A percentile compares a stretch with the other conserved stretches of the same genome.
These are phyloP conservation scores for Roridomyces roridus DNA, from an alignment of 768 basidiomycete genomes.

Conservation along the genomic window DNA sequence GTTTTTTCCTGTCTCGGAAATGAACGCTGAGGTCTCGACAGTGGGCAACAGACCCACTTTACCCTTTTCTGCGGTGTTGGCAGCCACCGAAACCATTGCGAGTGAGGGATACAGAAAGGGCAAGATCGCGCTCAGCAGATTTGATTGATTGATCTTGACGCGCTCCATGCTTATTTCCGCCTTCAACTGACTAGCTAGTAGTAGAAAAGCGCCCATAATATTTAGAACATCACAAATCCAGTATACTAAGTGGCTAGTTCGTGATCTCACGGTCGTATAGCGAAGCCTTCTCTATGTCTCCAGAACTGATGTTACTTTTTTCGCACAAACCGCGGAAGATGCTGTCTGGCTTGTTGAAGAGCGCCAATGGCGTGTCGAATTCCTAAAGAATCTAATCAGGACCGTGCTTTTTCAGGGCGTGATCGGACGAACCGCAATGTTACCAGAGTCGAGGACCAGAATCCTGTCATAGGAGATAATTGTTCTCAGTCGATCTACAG, in stretches of 20 bases:
- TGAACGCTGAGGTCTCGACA: too few relatives aligned
- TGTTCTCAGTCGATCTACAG: constrained; percentile 72
- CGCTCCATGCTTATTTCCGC: too few relatives aligned
- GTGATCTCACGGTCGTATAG: constrained; percentile 16
- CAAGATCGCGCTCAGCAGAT: too few relatives aligned
- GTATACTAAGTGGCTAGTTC: too few relatives aligned
- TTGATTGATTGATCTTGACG: too few relatives aligned
- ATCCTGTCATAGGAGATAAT: constrained; percentile 79
- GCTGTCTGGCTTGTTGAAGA: constrained; percentile 46
- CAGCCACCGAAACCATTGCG: background rate
- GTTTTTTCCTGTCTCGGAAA: constrained; percentile 56
- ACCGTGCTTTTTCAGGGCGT: background rate
- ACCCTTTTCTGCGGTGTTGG: background rate
- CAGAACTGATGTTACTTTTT: constrained; percentile 47
- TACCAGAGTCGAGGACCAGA: constrained; percentile 69
- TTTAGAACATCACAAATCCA: too few relatives aligned
- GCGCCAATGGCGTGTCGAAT: constrained; percentile 56
- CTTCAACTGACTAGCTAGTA: too few relatives aligned
- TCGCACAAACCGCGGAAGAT: constrained; percentile 59
- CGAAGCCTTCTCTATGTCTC: constrained; percentile 42
- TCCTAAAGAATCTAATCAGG: constrained; percentile 36
- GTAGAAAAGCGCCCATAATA: too few relatives aligned
- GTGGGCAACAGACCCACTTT: constrained; percentile 12
- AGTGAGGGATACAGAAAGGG: too few relatives aligned
- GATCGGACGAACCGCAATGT: constrained; percentile 48